A percentile compares a stretch with the other conserved stretches of the same genome.
Evolutionary conservation across 2,329 filamentous ascomycete genomes (phyloP).

Genomic region (Coniochaeta hoffmannii): DNA sequence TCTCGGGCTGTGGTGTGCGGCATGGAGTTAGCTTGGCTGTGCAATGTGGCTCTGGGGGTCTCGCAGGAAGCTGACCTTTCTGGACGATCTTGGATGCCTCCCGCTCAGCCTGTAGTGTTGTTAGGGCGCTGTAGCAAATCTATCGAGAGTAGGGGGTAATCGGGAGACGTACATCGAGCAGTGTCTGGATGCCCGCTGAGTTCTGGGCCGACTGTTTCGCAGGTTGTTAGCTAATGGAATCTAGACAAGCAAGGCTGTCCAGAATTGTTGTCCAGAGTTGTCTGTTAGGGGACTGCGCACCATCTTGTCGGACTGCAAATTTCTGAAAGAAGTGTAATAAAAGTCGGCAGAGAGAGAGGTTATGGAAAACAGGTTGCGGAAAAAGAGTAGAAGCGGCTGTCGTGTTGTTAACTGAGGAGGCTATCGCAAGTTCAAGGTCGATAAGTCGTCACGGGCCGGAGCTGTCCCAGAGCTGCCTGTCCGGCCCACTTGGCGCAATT

Average conservation of each 20-base stretch:
- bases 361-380: background rate
- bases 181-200: slow-evolving; percentile 95
- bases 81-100: slow-evolving; percentile 99
- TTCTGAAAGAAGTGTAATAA: background rate
- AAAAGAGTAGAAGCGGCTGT: background rate
- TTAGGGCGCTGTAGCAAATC: too few species aligned
- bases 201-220: slow-evolving; percentile 85
- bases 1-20: slow-evolving; percentile 11
- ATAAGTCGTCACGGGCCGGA: background rate
- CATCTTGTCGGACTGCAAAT: background rate
- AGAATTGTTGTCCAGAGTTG: too few species aligned
- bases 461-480: background rate
- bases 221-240: slow-evolving; percentile 12
- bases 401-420: background rate
- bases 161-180: slow-evolving; percentile 75
- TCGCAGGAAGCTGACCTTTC: slow-evolving; percentile 57
- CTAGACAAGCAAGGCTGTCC: background rate
- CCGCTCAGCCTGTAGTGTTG: slow-evolving; percentile 69
- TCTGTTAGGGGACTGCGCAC: background rate
- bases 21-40: slow-evolving; percentile 19
- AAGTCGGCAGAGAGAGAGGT: background rate
- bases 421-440: background rate
- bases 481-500: background rate
- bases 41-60: background rate
- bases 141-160: background rate